Evolutionary conservation across 805 yeast species (phyloP).

Genomic region (Ogataea pignaliae): DNA sequence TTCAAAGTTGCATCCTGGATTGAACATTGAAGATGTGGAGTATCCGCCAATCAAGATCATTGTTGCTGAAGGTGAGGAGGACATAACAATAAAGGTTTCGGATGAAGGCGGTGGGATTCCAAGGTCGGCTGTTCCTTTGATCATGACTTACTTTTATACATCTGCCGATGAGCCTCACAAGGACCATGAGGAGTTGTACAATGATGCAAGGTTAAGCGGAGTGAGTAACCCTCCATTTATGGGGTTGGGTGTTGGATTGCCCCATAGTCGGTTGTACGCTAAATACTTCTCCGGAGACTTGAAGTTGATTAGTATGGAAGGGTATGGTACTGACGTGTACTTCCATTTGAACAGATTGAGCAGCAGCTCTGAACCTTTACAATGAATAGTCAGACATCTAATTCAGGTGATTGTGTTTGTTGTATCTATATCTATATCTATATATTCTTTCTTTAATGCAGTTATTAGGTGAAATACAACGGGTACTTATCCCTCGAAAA

Average conservation of each 20-base stretch:
- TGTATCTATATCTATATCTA: not conserved
- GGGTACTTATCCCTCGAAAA: too few relatives aligned
- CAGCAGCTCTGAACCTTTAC: conserved; percentile 67
- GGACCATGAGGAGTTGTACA: conserved; percentile 7
- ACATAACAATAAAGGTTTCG: conserved; percentile 82
- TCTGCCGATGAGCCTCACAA: conserved; percentile 50
- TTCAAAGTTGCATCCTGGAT: conserved; percentile 47
- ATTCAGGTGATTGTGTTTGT: not conserved
- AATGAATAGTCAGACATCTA: conserved; percentile 26
- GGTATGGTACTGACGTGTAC: conserved; percentile 91
- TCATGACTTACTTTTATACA: conserved; percentile 90
- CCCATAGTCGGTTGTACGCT: conserved; percentile 80
- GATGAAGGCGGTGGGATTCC: conserved; percentile 96
- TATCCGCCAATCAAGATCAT: conserved; percentile 85
- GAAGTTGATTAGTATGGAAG: conserved; percentile 85
- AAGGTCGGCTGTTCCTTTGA: conserved; percentile 73
- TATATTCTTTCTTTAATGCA: not conserved
- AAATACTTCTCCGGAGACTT: conserved; percentile 90
- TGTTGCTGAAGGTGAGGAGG: conserved; percentile 85
- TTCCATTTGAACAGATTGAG: conserved; percentile 78
- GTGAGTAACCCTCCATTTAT: conserved; percentile 77
- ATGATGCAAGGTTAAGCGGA: conserved; percentile 15
- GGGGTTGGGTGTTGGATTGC: conserved; percentile 89
- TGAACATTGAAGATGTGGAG: conserved; percentile 54
- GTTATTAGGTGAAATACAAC: not conserved